Percentiles rank a stretch among this genome's conserved stretches.
phyloP scores from a whole-genome alignment of 148 eudicot genomes.

The Polygonum aviculare region DNA sequence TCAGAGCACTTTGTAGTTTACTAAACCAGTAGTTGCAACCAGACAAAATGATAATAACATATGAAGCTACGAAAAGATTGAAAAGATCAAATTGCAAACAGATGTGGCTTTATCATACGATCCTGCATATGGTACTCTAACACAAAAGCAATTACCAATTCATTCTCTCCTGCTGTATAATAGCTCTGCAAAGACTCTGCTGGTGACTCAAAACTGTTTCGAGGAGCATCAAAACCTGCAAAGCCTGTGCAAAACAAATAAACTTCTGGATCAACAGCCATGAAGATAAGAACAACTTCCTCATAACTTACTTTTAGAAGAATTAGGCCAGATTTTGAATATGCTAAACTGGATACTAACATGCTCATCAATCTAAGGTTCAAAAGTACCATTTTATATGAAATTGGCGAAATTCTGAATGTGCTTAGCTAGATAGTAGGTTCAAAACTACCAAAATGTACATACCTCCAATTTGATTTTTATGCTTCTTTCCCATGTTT shows the following conservation, averaged over 20 bases:
- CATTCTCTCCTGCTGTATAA: constrained; percentile 30
- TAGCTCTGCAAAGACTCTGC: constrained; percentile 38
- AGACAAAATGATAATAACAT: not conserved
- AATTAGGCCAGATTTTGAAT: not conserved
- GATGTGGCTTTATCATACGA: not conserved
- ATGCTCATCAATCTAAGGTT: not conserved
- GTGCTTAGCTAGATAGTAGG: too few relatives aligned
- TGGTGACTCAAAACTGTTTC: constrained; percentile 73
- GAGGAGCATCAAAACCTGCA: constrained; percentile 85
- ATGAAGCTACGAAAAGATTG: not conserved
- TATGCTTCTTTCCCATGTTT: constrained; percentile 2
- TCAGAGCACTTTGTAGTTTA: not conserved
- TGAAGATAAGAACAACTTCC: not conserved
- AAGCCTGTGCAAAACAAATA: not conserved
- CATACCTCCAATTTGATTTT: constrained; percentile 6
- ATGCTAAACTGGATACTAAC: not conserved
- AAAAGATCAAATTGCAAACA: not conserved
- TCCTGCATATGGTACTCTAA: not conserved
- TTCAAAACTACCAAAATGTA: not conserved
- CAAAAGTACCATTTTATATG: not conserved
- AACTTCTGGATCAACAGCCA: not conserved
- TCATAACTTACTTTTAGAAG: not conserved
- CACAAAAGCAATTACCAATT: constrained; percentile 30
- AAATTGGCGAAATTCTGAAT: too few relatives aligned
- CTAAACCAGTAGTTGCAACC: not conserved